Evolutionary conservation across 768 basidiomycete species (phyloP), one percentile per base, ranked within the genome.

Genomic region (Lentinula sp.): DNA sequence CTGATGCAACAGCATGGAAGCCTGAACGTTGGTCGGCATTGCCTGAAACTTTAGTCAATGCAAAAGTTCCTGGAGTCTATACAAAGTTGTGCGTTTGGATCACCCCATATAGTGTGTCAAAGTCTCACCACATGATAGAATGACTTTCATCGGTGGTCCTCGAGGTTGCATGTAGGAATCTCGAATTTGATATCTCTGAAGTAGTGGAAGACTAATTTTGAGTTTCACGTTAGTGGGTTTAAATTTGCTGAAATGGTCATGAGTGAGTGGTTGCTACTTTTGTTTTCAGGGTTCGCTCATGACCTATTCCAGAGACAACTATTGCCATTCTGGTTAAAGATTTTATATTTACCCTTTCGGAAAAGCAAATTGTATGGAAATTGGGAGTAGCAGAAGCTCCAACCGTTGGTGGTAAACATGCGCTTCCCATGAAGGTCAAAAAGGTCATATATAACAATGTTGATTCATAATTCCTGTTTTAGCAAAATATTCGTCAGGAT

Each of bases 11-110:
- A 23, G 75, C 79, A 61, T 80, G 76, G 74, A 79, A 76, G 58
- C 80, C 79, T 3, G 78, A 80, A 57, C 68, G 79, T 11, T 81
- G 80, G 79, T 61, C 62, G 4, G 68, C 71, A 0, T 64, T 77
- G 5, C 78, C 76, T 1, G 64, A 70, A 11, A 61, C 65, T 15
- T 69, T 78, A 13, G 62, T 50, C 2, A 67, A 72, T 21, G 73
- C 76, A 2, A 68, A 65, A 31, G 65, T 75, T 23, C 73, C 75
- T 31, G 73, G 73, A 5, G 64, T 76, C 4, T 76, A 76, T 59
- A 69, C 76, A 3, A 66, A 73, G 53, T 39, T 74, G 75, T 76
- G 56, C 52, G 74, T 65, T 4, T 52, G 23, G 23, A 2, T 23
- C 23, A 23, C 23, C 59, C 37, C 15, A 37, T 15, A 45, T 21